Percentiles rank a stretch among this genome's conserved stretches.
These are phyloP conservation scores for Candida ficus DNA, from an alignment of 805 yeast species.

Conservation along the genomic window DNA sequence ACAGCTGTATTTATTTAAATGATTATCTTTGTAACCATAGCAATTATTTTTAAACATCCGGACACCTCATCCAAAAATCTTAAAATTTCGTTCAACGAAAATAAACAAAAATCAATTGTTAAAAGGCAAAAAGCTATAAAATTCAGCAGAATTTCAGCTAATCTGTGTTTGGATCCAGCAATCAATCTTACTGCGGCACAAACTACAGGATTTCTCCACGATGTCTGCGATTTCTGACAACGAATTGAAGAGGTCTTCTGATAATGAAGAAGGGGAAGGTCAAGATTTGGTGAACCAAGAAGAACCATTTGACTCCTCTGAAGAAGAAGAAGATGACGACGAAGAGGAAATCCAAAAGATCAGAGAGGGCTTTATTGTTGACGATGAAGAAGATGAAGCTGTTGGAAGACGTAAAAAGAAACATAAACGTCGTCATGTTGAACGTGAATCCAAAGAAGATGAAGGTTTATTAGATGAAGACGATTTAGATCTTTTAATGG, in stretches of 20 bases:
- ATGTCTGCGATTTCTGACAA: slow-evolving; percentile 22
- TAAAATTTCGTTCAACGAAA: not conserved
- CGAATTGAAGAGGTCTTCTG: slow-evolving; percentile 19
- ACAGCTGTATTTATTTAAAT: too few relatives aligned
- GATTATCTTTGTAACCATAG: too few relatives aligned
- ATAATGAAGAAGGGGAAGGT: slow-evolving; percentile 33
- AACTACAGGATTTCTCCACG: not conserved
- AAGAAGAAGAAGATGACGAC: slow-evolving; percentile 88
- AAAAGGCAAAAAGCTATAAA: too few relatives aligned
- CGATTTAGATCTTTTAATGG: slow-evolving; percentile 87
- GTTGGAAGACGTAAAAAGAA: slow-evolving; percentile 36
- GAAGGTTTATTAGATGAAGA: slow-evolving; percentile 87
- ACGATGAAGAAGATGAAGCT: slow-evolving; percentile 70
- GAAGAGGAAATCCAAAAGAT: slow-evolving; percentile 83
- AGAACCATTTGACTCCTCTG: slow-evolving; percentile 62
- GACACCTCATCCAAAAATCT: slow-evolving; percentile 6
- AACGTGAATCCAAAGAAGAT: slow-evolving; percentile 43
- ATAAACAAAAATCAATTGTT: not conserved
- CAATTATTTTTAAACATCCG: too few relatives aligned
- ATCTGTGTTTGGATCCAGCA: not conserved
- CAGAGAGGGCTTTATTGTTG: slow-evolving; percentile 91
- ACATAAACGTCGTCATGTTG: slow-evolving; percentile 27
- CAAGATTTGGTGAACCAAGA: slow-evolving; percentile 31
- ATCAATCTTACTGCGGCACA: not conserved
- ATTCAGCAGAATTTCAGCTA: not conserved